Conservation (phyloP, 2,329 filamentous ascomycete genomes). For the Penicillium rolfsii region DNA sequence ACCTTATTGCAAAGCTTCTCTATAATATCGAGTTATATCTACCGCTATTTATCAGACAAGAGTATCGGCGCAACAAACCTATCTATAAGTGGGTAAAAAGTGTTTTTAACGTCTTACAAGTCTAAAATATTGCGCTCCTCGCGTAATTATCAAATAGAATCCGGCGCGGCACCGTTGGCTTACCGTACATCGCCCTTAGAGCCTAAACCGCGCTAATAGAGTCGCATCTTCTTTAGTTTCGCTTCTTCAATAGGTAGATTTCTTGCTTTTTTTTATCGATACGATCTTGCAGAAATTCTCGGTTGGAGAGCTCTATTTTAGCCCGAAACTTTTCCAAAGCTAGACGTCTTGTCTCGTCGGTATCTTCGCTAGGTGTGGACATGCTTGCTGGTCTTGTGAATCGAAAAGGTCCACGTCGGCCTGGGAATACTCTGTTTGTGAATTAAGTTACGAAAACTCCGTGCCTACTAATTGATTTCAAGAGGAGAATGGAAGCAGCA, state of each 20-base stretch:
- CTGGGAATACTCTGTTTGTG: too few relatives aligned
- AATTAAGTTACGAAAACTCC: neutral
- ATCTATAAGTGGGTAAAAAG: neutral
- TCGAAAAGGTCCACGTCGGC: too few relatives aligned
- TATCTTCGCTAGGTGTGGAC: too few relatives aligned
- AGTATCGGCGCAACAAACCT: neutral
- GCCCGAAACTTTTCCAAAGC: constrained; percentile 1
- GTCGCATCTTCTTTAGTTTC: neutral
- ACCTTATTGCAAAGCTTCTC: neutral
- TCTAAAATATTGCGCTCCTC: neutral
- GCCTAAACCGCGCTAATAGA: neutral
- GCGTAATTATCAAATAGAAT: neutral
- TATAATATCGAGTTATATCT: neutral
- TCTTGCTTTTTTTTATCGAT: neutral
- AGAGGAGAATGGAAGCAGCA: neutral
- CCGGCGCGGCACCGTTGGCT: neutral
- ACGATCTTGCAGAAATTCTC: neutral
- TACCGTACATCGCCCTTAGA: too few relatives aligned
- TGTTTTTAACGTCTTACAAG: neutral
- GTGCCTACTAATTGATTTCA: neutral
- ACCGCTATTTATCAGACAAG: neutral
- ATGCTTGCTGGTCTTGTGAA: too few relatives aligned
- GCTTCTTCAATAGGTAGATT: neutral
- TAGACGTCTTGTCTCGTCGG: neutral
- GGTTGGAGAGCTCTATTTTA: neutral